Conservation (phyloP, 1,139 yeast species). For the Taphrina flavorubra region DNA sequence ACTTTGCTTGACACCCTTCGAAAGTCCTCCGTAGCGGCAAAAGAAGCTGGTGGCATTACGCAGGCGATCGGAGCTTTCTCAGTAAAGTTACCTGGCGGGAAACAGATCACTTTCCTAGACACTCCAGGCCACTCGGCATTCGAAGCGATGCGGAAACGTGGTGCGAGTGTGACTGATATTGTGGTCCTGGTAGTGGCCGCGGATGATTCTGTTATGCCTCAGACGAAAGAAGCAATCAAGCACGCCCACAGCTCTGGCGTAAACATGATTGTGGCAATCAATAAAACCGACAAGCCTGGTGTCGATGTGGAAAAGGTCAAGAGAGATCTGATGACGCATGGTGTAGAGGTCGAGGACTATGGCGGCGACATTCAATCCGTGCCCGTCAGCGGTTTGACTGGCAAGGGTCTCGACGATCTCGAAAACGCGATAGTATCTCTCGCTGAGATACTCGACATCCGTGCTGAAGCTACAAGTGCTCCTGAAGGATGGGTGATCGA, state of each 20-base stretch:
- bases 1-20: constrained; percentile 86
- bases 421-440: constrained; percentile 88
- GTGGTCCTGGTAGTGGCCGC: constrained; percentile 95
- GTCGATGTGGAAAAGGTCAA: constrained; percentile 74
- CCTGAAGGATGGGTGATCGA: constrained; percentile 91
- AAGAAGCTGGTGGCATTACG: constrained; percentile 95
- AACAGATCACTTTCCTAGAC: constrained; percentile 83
- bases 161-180: constrained; percentile 92
- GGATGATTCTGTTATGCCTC: constrained; percentile 98
- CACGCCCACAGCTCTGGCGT: constrained; percentile 87
- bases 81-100: constrained; percentile 74
- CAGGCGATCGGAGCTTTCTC: constrained; percentile 98
- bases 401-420: constrained; percentile 80
- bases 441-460: constrained; percentile 80
- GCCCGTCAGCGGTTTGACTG: constrained; percentile 84
- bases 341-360: constrained; percentile 83
- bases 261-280: constrained; percentile 87
- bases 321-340: constrained; percentile 76
- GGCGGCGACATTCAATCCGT: constrained; percentile 97
- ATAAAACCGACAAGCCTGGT: constrained; percentile 85
- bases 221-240: constrained; percentile 91
- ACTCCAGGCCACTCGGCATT: constrained; percentile 99
- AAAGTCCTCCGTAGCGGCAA: constrained; percentile 78
- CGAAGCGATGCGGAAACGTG: constrained; percentile 93
- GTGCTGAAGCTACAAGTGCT: constrained; percentile 60